Evolutionary conservation across 1,284 basidiomycete genomes (phyloP), one percentile per base, ranked within the genome.

Genomic region (Volvariella volvacea): DNA sequence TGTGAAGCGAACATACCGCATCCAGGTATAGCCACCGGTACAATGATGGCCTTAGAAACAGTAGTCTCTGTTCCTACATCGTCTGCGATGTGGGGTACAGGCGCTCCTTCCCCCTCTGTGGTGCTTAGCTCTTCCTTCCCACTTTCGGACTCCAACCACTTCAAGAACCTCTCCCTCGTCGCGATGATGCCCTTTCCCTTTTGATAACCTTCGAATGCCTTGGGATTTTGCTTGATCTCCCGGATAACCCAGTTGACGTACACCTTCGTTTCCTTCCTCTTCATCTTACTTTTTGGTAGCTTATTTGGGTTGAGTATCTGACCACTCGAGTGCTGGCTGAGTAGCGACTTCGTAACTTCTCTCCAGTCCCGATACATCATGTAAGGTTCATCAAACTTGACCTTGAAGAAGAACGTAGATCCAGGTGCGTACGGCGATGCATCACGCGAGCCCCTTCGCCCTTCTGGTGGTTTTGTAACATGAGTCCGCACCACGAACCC

Each of bases 331-430:
- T 42, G 39, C 43, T 58, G 56, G 1, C 71, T 66, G 4, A 96
- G 70, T 22, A 95, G 69, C 15, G 62, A 68, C 57, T 92, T 88
- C 4, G 96, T 98, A 41, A 95, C 74, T 65, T 99, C 96, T 44
- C 96, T 75, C 93, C 93, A 99, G 60, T 97, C 91, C 41, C 96
- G 83, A 65, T 98, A 98, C 82, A 96, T 95, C 70, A 98, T 83
- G 61, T 99, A 99, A 0, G 95, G 95, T 61, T 99, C 92, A 63
- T 98, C 93, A 62, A 97, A 99, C 63, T 99, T 99, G 68, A 99
- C 79, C 63, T 99, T 99, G 83, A 97, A 99, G 74, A 99, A 98
- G 73, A 98, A 96, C 0, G 90, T 84, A 4, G 89, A 83, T 12
- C 88, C 88, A 0, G 83, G 65, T 0, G 70, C 62, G 58, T 94